Evolutionary conservation across 495 filamentous ascomycete genomes (phyloP).

Genomic region (Penicillium daleae): DNA sequence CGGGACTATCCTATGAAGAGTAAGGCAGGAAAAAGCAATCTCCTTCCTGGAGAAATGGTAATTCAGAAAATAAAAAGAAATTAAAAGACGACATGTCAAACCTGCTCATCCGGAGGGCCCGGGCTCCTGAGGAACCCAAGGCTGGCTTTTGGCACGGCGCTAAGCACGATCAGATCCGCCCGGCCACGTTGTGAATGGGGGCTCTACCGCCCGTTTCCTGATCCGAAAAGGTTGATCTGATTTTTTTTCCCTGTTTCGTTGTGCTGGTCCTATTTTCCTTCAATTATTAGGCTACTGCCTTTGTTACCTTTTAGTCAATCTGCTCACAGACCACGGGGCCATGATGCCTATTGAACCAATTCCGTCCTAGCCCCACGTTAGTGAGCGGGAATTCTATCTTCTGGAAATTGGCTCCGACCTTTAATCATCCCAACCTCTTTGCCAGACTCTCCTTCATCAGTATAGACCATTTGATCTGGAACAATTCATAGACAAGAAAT

Average conservation of each 20-base stretch:
- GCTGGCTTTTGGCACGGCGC: constrained; percentile 33
- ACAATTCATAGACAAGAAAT: background rate
- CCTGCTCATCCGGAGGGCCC: constrained; percentile 23
- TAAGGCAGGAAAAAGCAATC: constrained; percentile 11
- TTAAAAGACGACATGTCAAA: constrained; percentile 7
- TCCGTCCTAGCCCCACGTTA: constrained; percentile 13
- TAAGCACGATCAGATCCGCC: constrained; percentile 41
- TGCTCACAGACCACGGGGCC: constrained; percentile 22
- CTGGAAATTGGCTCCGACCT: constrained; percentile 20
- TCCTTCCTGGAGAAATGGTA: background rate
- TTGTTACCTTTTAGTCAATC: background rate
- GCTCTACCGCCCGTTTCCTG: constrained; percentile 34
- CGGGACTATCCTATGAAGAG: background rate
- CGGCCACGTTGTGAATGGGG: constrained; percentile 41
- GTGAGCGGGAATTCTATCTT: constrained; percentile 6
- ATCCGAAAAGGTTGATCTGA: background rate
- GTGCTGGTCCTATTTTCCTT: constrained; percentile 1
- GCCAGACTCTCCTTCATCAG: background rate
- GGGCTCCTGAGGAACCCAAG: constrained; percentile 13
- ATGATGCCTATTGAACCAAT: constrained; percentile 17
- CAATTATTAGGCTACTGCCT: constrained; percentile 2
- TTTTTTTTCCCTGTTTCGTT: constrained; percentile 1
- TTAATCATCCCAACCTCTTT: no score
- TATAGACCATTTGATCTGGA: background rate
- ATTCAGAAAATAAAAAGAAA: constrained; percentile 1